phyloP scores from a whole-genome alignment of 371 early-diverging fungal species.

The Mortierella sp. region DNA sequence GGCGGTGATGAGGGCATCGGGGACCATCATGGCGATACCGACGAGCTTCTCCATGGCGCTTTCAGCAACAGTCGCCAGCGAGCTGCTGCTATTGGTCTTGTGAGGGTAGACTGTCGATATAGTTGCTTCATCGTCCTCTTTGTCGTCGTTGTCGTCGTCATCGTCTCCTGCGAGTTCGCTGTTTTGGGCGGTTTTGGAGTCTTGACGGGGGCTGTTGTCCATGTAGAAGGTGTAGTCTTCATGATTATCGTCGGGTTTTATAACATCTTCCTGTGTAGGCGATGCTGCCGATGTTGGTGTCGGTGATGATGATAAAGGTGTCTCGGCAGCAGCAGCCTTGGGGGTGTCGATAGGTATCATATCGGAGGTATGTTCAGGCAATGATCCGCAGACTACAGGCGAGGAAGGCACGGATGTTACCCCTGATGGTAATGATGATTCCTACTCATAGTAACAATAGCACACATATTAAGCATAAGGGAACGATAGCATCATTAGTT shows the following conservation, averaged over 20 bases:
- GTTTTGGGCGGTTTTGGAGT: constrained; percentile 11
- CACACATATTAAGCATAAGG: not conserved
- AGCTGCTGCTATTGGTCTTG: constrained; percentile 16
- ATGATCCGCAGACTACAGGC: not conserved
- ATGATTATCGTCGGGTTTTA: not conserved
- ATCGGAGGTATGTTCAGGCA: not conserved
- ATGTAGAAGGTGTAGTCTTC: constrained; percentile 28
- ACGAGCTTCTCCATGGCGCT: constrained; percentile 14
- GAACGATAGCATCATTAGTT: not conserved
- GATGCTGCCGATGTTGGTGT: not conserved
- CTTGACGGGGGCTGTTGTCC: constrained; percentile 30
- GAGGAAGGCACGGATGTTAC: not conserved
- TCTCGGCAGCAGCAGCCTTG: not conserved
- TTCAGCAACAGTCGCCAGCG: constrained; percentile 46
- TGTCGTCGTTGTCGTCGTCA: constrained; percentile 22
- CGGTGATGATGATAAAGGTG: not conserved
- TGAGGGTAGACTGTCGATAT: not conserved
- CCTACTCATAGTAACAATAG: not conserved
- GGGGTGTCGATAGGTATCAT: not conserved
- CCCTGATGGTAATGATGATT: not conserved
- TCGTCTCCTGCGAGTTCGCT: constrained; percentile 38
- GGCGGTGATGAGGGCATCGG: constrained; percentile 8
- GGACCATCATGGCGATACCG: constrained; percentile 22
- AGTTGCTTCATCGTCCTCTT: not conserved
- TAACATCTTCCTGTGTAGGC: not conserved